phyloP scores from a whole-genome alignment of 305 asterid species.

The Fraxinus latifolia region DNA sequence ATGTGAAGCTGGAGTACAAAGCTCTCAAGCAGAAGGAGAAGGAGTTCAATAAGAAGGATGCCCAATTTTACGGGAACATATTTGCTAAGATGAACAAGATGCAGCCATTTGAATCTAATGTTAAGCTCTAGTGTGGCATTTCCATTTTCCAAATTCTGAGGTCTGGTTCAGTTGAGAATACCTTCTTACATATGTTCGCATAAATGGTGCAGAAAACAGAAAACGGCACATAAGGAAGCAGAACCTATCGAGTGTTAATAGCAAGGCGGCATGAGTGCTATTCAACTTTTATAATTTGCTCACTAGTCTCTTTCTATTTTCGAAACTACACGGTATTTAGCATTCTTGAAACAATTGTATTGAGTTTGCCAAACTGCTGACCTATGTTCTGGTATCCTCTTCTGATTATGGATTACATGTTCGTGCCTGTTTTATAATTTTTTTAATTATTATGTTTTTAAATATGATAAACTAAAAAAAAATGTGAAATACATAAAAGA shows the following conservation, averaged over 20 bases:
- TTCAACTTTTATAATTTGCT: background rate
- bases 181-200: background rate
- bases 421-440: background rate
- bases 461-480: background rate
- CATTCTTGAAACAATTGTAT: background rate
- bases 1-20: background rate
- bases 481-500: too few relatives aligned
- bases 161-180: background rate
- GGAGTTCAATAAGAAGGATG: background rate
- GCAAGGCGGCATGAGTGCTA: background rate
- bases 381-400: background rate
- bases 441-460: too few relatives aligned
- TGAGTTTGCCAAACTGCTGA: background rate
- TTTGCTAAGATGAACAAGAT: background rate
- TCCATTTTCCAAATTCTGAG: background rate
- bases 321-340: background rate
- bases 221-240: background rate
- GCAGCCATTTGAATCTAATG: constrained; percentile 5
- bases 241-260: background rate
- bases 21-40: background rate
- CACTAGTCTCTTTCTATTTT: background rate
- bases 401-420: background rate
- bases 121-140: constrained; percentile 14
- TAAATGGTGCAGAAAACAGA: constrained; percentile 37
- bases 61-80: background rate